Percentiles rank a stretch among this genome's conserved stretches.
phyloP scores from a whole-genome alignment of 371 early-diverging fungal genomes.

The Mortierella sp. region DNA sequence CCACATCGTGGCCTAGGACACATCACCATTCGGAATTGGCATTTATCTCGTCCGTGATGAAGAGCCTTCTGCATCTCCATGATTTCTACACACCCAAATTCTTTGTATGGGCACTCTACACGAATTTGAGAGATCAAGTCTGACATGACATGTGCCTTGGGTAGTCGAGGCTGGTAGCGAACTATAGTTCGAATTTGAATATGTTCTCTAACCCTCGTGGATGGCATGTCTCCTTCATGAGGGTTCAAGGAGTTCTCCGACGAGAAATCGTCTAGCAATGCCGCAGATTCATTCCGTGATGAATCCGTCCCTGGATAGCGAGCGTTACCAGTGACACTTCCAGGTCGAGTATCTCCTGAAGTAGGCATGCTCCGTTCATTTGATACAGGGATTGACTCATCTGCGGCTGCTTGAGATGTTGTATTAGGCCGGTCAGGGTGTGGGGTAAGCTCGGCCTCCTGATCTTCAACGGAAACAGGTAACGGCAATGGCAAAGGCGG shows the following conservation, averaged over 20 bases:
- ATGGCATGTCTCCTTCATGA: background rate
- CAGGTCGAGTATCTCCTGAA: background rate
- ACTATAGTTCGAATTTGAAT: conserved; percentile 48
- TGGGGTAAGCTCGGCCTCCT: background rate
- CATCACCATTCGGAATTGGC: conserved; percentile 39
- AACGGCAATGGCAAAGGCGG: conserved; percentile 37
- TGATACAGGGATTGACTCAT: background rate
- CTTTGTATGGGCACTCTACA: conserved; percentile 43
- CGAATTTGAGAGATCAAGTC: conserved; percentile 53
- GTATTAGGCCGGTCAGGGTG: background rate
- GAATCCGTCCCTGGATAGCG: background rate
- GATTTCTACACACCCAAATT: conserved; percentile 38
- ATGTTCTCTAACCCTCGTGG: conserved; percentile 5
- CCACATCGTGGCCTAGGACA: conserved; percentile 48
- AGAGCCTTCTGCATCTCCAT: conserved; percentile 41
- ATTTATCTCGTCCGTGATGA: conserved; percentile 42
- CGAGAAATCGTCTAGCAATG: background rate
- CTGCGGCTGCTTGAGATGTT: background rate
- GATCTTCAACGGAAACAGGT: conserved; percentile 13
- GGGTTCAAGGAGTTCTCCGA: background rate
- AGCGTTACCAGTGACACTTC: background rate
- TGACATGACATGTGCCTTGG: conserved; percentile 56
- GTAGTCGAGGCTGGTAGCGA: conserved; percentile 49
- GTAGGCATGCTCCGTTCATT: background rate
- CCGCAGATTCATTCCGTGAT: background rate